Conservation (phyloP, 192 early-diverging fungal genomes). For the Umbelopsis isabellina region DNA sequence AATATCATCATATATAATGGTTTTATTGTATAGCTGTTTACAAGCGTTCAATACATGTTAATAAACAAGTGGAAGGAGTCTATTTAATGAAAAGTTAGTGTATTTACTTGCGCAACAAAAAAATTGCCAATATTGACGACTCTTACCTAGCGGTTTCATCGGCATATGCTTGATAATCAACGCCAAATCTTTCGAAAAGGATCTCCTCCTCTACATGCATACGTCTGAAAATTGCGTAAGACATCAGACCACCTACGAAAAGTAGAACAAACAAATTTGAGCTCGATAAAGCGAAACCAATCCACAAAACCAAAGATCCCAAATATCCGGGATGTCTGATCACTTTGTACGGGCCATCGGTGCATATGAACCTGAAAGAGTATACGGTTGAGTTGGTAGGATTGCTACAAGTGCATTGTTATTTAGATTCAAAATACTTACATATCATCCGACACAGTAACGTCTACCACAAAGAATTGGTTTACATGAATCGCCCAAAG, state of each 20-base stretch:
- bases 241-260: constrained; percentile 23
- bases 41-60: not conserved
- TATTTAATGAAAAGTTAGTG: not conserved
- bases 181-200: constrained; percentile 41
- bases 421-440: not conserved
- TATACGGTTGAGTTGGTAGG: not conserved
- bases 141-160: constrained; percentile 33
- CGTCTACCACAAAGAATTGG: constrained; percentile 32
- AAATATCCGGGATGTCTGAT: constrained; percentile 44
- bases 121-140: not conserved
- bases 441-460: constrained; percentile 36
- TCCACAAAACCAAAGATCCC: constrained; percentile 34
- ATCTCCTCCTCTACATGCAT: constrained; percentile 40
- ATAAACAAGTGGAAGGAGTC: constrained; percentile 6
- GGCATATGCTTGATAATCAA: constrained; percentile 46
- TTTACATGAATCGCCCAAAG: constrained; percentile 36
- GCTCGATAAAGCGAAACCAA: constrained; percentile 37
- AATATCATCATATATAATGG: not conserved
- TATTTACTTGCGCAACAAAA: not conserved
- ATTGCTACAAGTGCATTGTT: not conserved
- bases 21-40: not conserved
- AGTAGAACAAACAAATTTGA: constrained; percentile 28
- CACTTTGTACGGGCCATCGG: constrained; percentile 40
- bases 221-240: constrained; percentile 28
- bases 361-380: constrained; percentile 12